Base-by-base conservation (phyloP, 2,329 filamentous ascomycete genomes). In the Nemania sp. region DNA sequence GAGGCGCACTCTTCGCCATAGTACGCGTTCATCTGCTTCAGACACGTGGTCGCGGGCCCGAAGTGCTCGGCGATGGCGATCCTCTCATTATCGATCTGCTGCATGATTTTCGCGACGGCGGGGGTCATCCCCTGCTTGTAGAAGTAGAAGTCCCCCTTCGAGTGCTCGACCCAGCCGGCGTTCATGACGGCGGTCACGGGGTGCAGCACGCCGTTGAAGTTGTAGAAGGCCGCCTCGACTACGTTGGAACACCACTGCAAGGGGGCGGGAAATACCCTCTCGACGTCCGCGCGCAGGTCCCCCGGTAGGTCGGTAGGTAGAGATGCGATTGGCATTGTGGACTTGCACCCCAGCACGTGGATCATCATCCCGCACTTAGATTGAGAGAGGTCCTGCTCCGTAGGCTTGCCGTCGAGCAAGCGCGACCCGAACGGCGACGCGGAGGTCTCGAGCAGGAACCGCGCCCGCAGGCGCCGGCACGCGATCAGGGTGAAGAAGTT, bases 401-500 rank as follows among this genome's bases (percentile, higher is more conserved):
- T 37, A 7, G 31, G 33, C 17, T 45, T 51, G 2, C 49, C 46
- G 26, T 48, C 57, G 20, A 57, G n/a, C 17, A 60, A 34, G 6
- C 57, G 50, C 20, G 50, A 60, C 11, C 42, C 50, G 22, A 45
- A 60, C 1, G 57, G 57, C 3, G 54, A 57, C 1, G 52, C 47
- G 37, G 49, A 57, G 30, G 57, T 60, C 37, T 60, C 57, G 15
- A 60, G 34, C 5, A 60, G 51, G 17, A 44, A 60, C 9, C 49
- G 46, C 3, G 57, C 54, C 12, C 51, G 39, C 2, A 60, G 46
- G 11, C 52, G 42, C 17, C 34, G 44, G 9, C 44, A 33, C 1
- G 57, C 57, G 3, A 60, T 46, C 7, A 60, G 54, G 3, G 57
- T 52, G 36, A 60, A 60, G 11, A 60, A 52, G 30, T 60, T 60